Base-by-base conservation (phyloP, 2,329 filamentous ascomycete genomes). In the Aspergillus fumigatus region DNA sequence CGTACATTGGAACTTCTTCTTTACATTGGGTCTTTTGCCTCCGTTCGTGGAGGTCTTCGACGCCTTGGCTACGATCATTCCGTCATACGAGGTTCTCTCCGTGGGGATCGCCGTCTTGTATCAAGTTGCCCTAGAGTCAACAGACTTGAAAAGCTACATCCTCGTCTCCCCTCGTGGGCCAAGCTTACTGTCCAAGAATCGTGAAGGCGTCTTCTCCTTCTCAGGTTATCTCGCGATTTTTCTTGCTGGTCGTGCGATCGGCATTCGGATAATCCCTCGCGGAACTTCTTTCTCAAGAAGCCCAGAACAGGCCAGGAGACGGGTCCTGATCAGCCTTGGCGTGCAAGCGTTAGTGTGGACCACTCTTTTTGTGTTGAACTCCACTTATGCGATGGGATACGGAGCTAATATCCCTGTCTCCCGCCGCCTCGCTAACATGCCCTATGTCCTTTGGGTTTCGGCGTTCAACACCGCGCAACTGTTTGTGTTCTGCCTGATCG, bases 1-100 rank as follows among this genome's bases (percentile, higher is more conserved):
- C 47, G 90, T 99, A 9, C 94, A 99, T 74, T 99, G 94, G 94
- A 99, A 99, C 74, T 99, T 99, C 75, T 99, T 99, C 81, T 97
- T 97, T 76, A 99, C 94, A 0, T 80, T 99, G 9, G 92, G 87
- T 5, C 83, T 97, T 50, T 77, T 99, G 25, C 91, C 93, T 0
- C 92, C 92, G 0, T 96, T 96, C 67, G 86, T 96, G 52, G 92
- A 93, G 27, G 72, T 94, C 0, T 90, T 93, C 59, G 90, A 95
- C 70, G 83, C 88, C 0, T 77, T 87, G 0, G 83, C 93, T 56
- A 79, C 81, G 17, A 68, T 88, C 54, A 75, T 96, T 3, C 89
- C 89, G 3, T 93, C 89, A 0, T 93, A 91, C 67, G 88, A 91
- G 17, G 79, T 84, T 1, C 81, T 97, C 27, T 86, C 90, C 0